phyloP scores from a whole-genome alignment of 2,329 filamentous ascomycete species.

The Monilinia fructigena region DNA sequence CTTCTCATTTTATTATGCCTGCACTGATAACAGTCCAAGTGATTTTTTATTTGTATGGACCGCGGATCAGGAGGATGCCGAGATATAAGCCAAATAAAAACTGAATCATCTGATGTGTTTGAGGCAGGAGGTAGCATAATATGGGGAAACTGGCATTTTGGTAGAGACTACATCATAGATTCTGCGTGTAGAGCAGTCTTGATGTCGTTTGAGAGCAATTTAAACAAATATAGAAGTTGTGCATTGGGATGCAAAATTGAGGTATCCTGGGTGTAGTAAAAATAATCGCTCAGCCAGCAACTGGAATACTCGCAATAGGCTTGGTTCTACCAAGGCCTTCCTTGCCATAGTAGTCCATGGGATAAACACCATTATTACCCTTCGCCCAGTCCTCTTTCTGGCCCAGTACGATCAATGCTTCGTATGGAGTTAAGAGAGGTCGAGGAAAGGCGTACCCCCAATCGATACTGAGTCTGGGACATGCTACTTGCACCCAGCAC shows the following conservation, averaged over 20 bases:
- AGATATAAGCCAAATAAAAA: slow-evolving; percentile 23
- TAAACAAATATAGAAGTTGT: neutral
- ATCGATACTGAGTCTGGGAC: slow-evolving; percentile 94
- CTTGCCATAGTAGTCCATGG: slow-evolving; percentile 97
- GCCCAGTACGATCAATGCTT: slow-evolving; percentile 87
- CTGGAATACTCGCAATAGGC: slow-evolving; percentile 23
- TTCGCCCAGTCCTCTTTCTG: slow-evolving; percentile 72
- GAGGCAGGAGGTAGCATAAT: neutral
- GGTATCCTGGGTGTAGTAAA: neutral
- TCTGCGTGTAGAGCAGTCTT: neutral
- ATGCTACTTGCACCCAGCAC: slow-evolving; percentile 98
- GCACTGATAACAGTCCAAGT: slow-evolving; percentile 61
- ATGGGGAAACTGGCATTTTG: neutral
- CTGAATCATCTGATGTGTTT: neutral
- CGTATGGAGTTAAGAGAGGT: slow-evolving; percentile 88
- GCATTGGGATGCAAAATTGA: too few relatives aligned
- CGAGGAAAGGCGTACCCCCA: slow-evolving; percentile 96
- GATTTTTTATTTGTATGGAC: slow-evolving; percentile 60
- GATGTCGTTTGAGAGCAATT: neutral
- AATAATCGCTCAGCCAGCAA: slow-evolving; percentile 27
- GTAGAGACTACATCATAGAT: neutral
- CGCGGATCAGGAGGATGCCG: slow-evolving; percentile 47
- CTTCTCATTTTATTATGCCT: slow-evolving; percentile 58
- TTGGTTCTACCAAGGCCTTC: slow-evolving; percentile 84
- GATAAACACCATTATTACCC: slow-evolving; percentile 67